Base-by-base conservation (phyloP, 2,329 filamentous ascomycete species). In the Pleoardoris graminearum region DNA sequence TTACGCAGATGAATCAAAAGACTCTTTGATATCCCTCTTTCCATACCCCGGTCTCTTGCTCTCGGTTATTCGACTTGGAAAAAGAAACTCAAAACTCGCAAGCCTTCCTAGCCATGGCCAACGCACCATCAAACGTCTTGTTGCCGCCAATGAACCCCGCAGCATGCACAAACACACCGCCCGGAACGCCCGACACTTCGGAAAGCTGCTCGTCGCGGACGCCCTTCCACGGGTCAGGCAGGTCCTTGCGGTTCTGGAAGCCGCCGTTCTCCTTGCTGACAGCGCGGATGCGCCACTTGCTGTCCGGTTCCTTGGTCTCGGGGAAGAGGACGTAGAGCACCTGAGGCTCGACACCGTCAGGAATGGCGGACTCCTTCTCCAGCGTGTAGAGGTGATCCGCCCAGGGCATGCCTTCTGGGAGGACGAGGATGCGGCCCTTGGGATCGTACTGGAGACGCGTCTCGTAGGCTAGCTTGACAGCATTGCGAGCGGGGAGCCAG, bases 141-240 rank as follows among this genome's bases (percentile, higher is more conserved):
- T 97, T 95, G 2, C 94, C 94, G 16, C 94, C 94, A 69, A 97
- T 97, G 77, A 99, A 99, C 23, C 94, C 94, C 48, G 88, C 87
- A 3, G 92, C 92, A 72, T 99, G 94, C 25, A 97, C 89, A 72
- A 99, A 99, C 23, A 99, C 87, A 57, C 90, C 87, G 6, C 92
- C 90, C 4, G 79, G 78, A 23, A 91, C 79, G 30, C 86, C 85
- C 21, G 82, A 77, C 14, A 91, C 80, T 62, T 83, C 82, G 73
- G 93, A 90, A 48, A 99, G 80, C 74, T 92, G 86, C 63, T 88
- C 86, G 69, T 97, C 94, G 35, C 94, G 83, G 60, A 96, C 86
- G 7, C 94, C 94, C 66, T 93, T 86, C 94, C 94, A 99, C 16
- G 86, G 82, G 76, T 95, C 90, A 4, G 93, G 93, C 61, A 99